phyloP scores from a whole-genome alignment of 2,329 filamentous ascomycete genomes.

The Phaeoacremonium minimum region DNA sequence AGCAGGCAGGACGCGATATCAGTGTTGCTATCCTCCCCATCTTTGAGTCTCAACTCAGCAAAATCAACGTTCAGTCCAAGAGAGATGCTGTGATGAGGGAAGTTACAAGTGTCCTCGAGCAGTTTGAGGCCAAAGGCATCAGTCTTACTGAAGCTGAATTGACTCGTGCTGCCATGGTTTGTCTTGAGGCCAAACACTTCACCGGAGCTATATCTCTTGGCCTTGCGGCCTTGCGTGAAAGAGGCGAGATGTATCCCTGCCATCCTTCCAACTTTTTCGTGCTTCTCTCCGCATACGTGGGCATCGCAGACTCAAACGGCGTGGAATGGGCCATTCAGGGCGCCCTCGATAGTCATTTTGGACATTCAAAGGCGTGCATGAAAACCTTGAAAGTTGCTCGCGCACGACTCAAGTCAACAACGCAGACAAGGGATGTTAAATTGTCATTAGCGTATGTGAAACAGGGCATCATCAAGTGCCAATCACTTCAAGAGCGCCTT shows the following conservation, averaged over 20 bases:
- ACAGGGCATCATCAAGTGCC: slow-evolving; percentile 13
- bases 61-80: no score
- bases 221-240: no score
- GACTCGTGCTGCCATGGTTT: slow-evolving; percentile 21
- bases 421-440: slow-evolving; percentile 3
- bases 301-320: slow-evolving; percentile 17
- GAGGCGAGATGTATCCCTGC: slow-evolving; percentile 12
- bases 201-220: slow-evolving; percentile 20
- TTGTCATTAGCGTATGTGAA: slow-evolving; percentile 15
- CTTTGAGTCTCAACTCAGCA: not conserved
- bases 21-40: slow-evolving; percentile 32
- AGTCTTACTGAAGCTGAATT: slow-evolving; percentile 17
- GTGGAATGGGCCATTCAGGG: slow-evolving; percentile 15
- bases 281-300: slow-evolving; percentile 18
- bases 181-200: slow-evolving; percentile 19
- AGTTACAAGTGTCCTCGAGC: slow-evolving; percentile 13
- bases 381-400: slow-evolving; percentile 15
- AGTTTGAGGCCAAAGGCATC: slow-evolving; percentile 15
- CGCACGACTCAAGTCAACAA: slow-evolving; percentile 9
- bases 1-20: slow-evolving; percentile 35
- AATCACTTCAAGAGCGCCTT: slow-evolving; percentile 12
- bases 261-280: slow-evolving; percentile 25
- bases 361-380: slow-evolving; percentile 11
- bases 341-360: slow-evolving; percentile 12
- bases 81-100: no score